Base-by-base conservation (phyloP, 2,329 filamentous ascomycete genomes). In the Pseudofabraea citricarpa region DNA sequence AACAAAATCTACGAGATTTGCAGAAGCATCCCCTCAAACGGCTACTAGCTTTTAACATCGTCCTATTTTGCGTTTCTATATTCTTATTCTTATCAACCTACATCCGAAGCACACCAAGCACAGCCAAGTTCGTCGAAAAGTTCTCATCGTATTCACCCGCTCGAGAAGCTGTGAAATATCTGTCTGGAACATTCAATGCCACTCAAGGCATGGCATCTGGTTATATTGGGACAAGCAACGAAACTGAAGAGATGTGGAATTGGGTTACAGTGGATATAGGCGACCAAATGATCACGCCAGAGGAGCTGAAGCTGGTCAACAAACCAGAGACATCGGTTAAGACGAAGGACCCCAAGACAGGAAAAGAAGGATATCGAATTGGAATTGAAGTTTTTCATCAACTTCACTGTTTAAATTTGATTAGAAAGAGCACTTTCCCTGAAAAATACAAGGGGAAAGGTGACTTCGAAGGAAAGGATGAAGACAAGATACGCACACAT, bases 201-300 rank as follows among this genome's bases (percentile, higher is more conserved):
- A 36, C 35, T 26, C 40, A 46, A 36, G 40, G 40, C 2, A 23
- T 32, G 3, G 39, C 18, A 6, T 35, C 40, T 3, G 44, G 44
- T 13, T 46, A 46, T 19, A 19, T 46, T 35, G 44, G 44, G 8
- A 46, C 44, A 18, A 46, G 43, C n/a, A 37, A 45, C 23, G 43
- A 45, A 15, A 45, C 40, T 27, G 35, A 46, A 35, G 44, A 46
- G 24, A 46, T 46, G 39, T 46, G 40, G 44, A 41, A 42, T 40
- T 42, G 40, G 44, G 40, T 46, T 23, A 46, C 44, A 2, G 35
- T 32, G 21, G 32, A 37, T 12, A 46, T 81, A 13, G 76, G 75
- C 29, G 76, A 80, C 54, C 74, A 75, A 47, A 77, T 78, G 73
- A 72, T 81, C 42, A 71, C 71, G 1, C 61, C 67, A 18, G 63